These are phyloP conservation scores for Rhododendron molle DNA, from an alignment of 148 eudicot genomes.

Conservation along the genomic window DNA sequence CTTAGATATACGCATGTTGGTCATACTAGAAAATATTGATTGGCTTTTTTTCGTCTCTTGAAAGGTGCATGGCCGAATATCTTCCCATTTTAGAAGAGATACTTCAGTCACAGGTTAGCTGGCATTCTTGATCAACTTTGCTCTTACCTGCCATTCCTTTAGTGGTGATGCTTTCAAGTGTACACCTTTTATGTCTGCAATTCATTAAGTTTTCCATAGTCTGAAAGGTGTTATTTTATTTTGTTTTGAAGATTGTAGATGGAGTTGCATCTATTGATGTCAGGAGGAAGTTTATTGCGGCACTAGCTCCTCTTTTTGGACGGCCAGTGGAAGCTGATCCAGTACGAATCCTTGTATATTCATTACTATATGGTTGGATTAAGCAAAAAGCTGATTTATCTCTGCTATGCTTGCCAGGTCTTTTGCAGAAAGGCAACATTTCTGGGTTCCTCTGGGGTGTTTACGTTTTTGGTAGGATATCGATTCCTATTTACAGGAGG, in stretches of 20 bases:
- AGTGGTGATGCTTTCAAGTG: neutral
- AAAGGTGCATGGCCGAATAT: slow-evolving; percentile 98
- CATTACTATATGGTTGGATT: slow-evolving; percentile 5
- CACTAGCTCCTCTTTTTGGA: slow-evolving; percentile 63
- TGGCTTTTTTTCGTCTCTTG: neutral
- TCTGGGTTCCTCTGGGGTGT: slow-evolving; percentile 68
- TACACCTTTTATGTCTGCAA: neutral
- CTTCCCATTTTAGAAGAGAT: slow-evolving; percentile 72
- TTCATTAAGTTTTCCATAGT: neutral
- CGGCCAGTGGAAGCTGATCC: slow-evolving; percentile 96
- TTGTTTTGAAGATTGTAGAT: slow-evolving; percentile 53
- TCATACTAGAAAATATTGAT: neutral
- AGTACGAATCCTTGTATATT: slow-evolving; percentile 29
- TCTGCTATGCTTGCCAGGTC: slow-evolving; percentile 44
- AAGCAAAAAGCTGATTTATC: slow-evolving; percentile 7
- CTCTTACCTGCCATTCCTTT: neutral
- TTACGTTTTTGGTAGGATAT: slow-evolving; percentile 66
- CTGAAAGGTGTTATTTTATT: neutral
- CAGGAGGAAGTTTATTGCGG: slow-evolving; percentile 66
- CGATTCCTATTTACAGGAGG: neutral
- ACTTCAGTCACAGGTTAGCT: slow-evolving; percentile 68
- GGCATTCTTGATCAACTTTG: slow-evolving; percentile 7
- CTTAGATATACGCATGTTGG: neutral
- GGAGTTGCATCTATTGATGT: slow-evolving; percentile 68
- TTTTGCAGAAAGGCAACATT: slow-evolving; percentile 81